These are phyloP conservation scores for Chlorophyllum brunneum DNA, from an alignment of 768 basidiomycete species.

Conservation along the genomic window DNA sequence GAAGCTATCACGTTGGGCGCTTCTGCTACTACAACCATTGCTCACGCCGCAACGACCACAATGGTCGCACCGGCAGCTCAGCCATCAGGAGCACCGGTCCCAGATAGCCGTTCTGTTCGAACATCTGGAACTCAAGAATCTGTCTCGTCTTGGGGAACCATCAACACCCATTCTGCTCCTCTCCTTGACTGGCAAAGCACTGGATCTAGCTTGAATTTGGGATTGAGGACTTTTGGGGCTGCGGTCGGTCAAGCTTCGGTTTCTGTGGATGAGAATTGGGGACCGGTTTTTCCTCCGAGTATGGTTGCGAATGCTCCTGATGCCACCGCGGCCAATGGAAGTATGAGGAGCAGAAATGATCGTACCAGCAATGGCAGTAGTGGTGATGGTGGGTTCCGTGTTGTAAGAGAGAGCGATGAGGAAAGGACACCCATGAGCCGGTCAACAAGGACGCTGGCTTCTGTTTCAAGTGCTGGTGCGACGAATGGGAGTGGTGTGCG, in stretches of 20 bases:
- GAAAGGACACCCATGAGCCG: constrained; percentile 12
- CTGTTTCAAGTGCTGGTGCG: neutral
- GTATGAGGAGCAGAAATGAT: neutral
- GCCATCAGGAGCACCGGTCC: too few species aligned
- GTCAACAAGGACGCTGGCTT: constrained; percentile 1
- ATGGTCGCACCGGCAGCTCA: too few species aligned
- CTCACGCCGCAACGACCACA: neutral
- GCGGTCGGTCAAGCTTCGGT: neutral
- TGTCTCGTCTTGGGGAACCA: constrained; percentile 9
- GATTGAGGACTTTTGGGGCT: neutral
- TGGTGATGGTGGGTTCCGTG: neutral
- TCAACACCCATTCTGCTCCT: neutral
- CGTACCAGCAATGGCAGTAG: neutral
- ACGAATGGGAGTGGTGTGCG: neutral
- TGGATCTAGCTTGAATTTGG: neutral
- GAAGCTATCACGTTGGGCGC: neutral
- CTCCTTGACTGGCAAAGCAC: constrained; percentile 6
- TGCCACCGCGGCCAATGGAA: neutral
- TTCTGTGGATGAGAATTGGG: neutral
- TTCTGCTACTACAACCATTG: neutral
- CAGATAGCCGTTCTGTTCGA: neutral
- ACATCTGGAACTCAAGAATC: neutral
- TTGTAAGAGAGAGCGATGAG: constrained; percentile 12
- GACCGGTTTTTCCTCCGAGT: neutral
- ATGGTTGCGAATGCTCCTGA: neutral